These are phyloP conservation scores for Candida nanaspora DNA, from an alignment of 805 yeast species.

Conservation along the genomic window DNA sequence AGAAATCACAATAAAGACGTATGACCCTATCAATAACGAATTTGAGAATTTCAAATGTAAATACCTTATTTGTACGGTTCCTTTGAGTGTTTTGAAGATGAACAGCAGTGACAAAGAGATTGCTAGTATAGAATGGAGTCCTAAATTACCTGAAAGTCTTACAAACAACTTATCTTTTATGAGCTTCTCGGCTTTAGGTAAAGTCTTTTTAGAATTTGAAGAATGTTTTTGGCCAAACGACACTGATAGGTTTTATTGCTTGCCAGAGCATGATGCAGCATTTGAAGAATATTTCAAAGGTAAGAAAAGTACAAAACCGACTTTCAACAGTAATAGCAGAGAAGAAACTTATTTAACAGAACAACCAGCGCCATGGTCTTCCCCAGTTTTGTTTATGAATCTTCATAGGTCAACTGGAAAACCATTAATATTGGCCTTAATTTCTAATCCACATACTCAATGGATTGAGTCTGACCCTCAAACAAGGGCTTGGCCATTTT, in stretches of 20 bases:
- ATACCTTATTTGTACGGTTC: conserved; percentile 42
- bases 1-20: conserved; percentile 14
- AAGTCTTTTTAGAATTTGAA: conserved; percentile 40
- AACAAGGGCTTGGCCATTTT: conserved; percentile 36
- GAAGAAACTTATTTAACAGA: not conserved
- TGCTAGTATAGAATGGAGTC: conserved; percentile 25
- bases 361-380: conserved; percentile 16
- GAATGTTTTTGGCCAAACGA: conserved; percentile 37
- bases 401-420: conserved; percentile 20
- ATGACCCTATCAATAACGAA: conserved; percentile 3
- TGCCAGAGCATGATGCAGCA: conserved; percentile 20
- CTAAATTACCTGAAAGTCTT: conserved; percentile 28
- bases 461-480: conserved; percentile 35
- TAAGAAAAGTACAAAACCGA: not conserved
- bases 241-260: conserved; percentile 24
- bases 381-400: conserved; percentile 24
- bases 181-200: conserved; percentile 37
- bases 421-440: conserved; percentile 37
- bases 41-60: conserved; percentile 20
- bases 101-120: conserved; percentile 17
- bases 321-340: not conserved
- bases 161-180: conserved; percentile 20
- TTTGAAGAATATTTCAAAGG: conserved; percentile 1
- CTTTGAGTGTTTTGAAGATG: conserved; percentile 39
- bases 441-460: conserved; percentile 43